Evolutionary conservation across 2,329 filamentous ascomycete genomes (phyloP), one percentile per base, ranked within the genome.

Genomic region (Epichloe gansuensis): DNA sequence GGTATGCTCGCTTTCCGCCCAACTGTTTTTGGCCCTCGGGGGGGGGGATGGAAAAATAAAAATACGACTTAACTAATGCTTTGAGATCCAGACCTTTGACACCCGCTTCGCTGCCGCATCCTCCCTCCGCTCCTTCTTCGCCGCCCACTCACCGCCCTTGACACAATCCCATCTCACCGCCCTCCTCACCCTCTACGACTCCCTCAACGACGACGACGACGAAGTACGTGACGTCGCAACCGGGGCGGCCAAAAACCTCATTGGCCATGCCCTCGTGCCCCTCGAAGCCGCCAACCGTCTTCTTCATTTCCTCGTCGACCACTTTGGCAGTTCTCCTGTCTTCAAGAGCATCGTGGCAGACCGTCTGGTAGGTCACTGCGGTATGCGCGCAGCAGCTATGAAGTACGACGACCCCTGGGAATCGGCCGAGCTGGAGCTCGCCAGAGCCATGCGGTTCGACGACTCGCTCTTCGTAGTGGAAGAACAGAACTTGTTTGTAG

Each of bases 401-500:
- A 49, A 23, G 36, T 15, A 36, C 34, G n/a, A 25, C 39, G 9
- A 17, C 2, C 45, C 47, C 47, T 56, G 54, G 61, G 42, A 57
- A 5, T 49, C 69, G 0, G 69, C 71, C 0, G 61, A 62, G 25
- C 49, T 58, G 1, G 71, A 75, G 52, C 68, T 83, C 21, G 55
- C 61, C 3, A 56, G 63, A 8, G 74, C 77, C 4, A 64, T 80
- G 60, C 66, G 69, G 51, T 71, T 76, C 58, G 78, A 87, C 61
- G 78, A 82, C 56, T 74, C 82, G 3, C 77, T 98, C 0, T 98
- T 98, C 64, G 84, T 79, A 0, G 77, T 89, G 52, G 93, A 98
- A 68, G 90, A 94, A 64, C 89, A 95, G 64, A 98, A 98, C 63
- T 75, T 96, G n/a, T 97, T 88, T 65, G 73, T 91, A 48, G 91